Evolutionary conservation across 129 eudicot species (phyloP), one percentile per base, ranked within the genome.

Genomic region (Saussurea involucrata): DNA sequence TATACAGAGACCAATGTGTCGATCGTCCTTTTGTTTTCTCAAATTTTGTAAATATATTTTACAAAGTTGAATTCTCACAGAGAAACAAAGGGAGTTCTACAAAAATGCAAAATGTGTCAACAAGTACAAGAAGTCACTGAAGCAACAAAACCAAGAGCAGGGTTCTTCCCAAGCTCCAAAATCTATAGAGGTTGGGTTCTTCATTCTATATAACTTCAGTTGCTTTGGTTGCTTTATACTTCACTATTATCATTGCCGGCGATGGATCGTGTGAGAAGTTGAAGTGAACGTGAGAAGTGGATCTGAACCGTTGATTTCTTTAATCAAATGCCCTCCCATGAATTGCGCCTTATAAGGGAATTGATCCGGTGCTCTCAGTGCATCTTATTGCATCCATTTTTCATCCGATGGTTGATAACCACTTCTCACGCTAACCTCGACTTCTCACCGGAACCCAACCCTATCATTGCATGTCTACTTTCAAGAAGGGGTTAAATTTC

Each of bases 61-160:
- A 53, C 44, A 4, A 69, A 34, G 61, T 15, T 63, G 8, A 20
- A 27, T 67, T 2, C 10, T 73, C 63, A 24, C 86, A 95, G 96
- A 93, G 83, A 93, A 90, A 92, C 87, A 87, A 66, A 85, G 90
- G 85, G 96, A 93, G 82, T 93, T 90, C 53, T 93, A 88, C 81
- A 88, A 82, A 77, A 92, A 92, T 70, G 98, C 98, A 15, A 95
- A 95, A 74, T 85, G 28, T 29, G 88, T 95, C 64, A 71, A 25
- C 83, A 92, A 95, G 87, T 95, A 84, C 80, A 92, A 92, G 90
- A 89, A 80, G 81, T 71, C 78, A 37, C 42, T 46, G 57, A 95
- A 86, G 89, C 96, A 72, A 63, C 72, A 72, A 17, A 85, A 63
- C 86, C 77, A 78, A 65, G 87, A 66, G 68, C 76, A 31, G 44